phyloP scores from a whole-genome alignment of 495 filamentous ascomycete genomes.

The Amphirosellinia nigrospora region DNA sequence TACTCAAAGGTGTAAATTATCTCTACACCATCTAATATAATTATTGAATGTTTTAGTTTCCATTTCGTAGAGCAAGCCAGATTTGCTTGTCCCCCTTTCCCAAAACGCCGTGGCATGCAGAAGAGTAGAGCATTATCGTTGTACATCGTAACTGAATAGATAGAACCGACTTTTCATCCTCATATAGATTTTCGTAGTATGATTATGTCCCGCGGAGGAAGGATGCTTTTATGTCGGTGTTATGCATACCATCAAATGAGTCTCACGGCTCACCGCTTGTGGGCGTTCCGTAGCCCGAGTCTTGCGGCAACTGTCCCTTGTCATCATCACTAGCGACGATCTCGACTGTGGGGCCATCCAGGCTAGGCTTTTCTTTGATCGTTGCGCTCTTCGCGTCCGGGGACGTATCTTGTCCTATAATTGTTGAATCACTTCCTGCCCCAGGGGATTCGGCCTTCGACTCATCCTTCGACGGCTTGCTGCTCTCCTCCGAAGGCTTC shows the following conservation, averaged over 20 bases:
- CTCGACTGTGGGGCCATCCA: neutral
- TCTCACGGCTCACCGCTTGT: constrained; percentile 30
- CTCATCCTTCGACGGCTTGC: neutral
- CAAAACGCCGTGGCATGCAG: constrained; percentile 19
- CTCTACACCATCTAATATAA: neutral
- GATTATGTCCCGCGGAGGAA: neutral
- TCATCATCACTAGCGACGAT: constrained; percentile 20
- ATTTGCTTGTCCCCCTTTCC: neutral
- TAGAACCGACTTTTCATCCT: too few species aligned
- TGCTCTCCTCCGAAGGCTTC: constrained; percentile 10
- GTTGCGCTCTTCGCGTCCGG: constrained; percentile 27
- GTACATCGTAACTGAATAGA: neutral
- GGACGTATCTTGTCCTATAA: constrained; percentile 16
- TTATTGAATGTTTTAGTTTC: neutral
- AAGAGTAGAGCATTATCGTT: neutral
- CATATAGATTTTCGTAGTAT: neutral
- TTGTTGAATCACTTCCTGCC: constrained; percentile 10
- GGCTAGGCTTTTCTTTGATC: neutral
- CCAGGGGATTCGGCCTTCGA: neutral
- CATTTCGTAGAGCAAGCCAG: neutral
- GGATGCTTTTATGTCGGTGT: neutral
- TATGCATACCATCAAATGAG: neutral
- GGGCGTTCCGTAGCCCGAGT: constrained; percentile 37
- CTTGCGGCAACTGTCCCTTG: constrained; percentile 31
- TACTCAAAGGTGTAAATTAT: neutral